Conservation (phyloP, 2,329 filamentous ascomycete genomes). For the Pyrenochaeta sp. region DNA sequence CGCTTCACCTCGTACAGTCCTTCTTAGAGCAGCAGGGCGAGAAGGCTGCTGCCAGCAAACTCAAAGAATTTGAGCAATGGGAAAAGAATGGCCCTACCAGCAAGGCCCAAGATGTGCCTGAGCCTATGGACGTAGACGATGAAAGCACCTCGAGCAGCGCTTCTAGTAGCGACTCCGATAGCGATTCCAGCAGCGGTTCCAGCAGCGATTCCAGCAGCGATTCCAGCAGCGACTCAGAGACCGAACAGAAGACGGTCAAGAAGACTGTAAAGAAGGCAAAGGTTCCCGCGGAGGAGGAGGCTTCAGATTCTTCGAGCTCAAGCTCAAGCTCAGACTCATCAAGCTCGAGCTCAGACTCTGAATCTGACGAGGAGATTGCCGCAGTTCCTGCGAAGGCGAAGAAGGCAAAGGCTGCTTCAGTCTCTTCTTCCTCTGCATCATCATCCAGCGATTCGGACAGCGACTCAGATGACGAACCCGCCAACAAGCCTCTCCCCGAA, state of each 20-base stretch:
- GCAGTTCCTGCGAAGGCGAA: conserved; percentile 26
- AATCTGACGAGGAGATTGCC: conserved; percentile 29
- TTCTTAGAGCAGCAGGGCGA: conserved; percentile 49
- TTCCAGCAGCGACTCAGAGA: conserved; percentile 43
- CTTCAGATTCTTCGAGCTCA: conserved; percentile 27
- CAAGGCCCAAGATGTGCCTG: conserved; percentile 23
- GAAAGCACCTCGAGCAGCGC: conserved; percentile 33
- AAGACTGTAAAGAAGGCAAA: conserved; percentile 19
- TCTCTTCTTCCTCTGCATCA: conserved; percentile 30
- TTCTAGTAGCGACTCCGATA: conserved; percentile 34
- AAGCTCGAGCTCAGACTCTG: conserved; percentile 29
- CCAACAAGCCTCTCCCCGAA: conserved; percentile 39
- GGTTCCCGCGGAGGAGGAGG: conserved; percentile 14
- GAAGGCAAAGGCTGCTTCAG: conserved; percentile 16
- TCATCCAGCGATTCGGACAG: conserved; percentile 33
- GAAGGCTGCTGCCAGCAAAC: conserved; percentile 37
- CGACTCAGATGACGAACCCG: conserved; percentile 32
- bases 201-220: conserved; percentile 33
- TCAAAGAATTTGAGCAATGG: conserved; percentile 43
- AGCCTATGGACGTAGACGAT: conserved; percentile 44
- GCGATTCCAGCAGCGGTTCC: conserved; percentile 32
- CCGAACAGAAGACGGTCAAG: conserved; percentile 37
- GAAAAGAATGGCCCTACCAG: conserved; percentile 21
- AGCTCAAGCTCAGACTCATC: conserved; percentile 36
- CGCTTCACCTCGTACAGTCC: conserved; percentile 42